Evolutionary conservation across 345 rosid genomes (phyloP), one percentile per base, ranked within the genome.

Genomic region (Passiflora organensis): DNA sequence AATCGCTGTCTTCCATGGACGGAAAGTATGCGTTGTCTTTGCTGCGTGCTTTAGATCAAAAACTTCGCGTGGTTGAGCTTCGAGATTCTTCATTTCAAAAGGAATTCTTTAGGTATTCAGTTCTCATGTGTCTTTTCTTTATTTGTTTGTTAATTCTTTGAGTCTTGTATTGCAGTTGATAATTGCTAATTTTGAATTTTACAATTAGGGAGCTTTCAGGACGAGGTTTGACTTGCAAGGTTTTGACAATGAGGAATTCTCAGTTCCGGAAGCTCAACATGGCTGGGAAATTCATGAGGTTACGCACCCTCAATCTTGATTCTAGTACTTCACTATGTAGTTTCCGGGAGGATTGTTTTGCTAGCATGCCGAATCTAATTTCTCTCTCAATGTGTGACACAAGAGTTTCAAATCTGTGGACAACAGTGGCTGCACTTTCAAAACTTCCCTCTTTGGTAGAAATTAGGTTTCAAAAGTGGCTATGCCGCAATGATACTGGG

Each of bases 341-440:
- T 76, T 88, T 91, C 75, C 79, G 67, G 54, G 94, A 88, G 69
- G 82, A 73, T 54, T 91, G 98, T 67, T 88, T 91, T 56, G 58
- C 85, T 76, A 56, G 77, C 76, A 88, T 86, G 88, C 95, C 98
- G 9, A 88, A 84, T 34, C 76, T 91, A 66, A 67, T 56, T 41
- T 70, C 61, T 63, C 87, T 91, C 60, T 86, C 98, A 1, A 78
- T 88, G 93, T 88, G 98, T 28, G 90, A 75, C 59, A 88, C 96
- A 38, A 67, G 76, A 71, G 76, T 91, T 48, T 65, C 87, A 13
- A 85, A 91, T 77, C 88, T 91, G 64, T 88, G 95, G 96, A 88
- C 88, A 21, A 70, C 98, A 16, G 25, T 72, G 11, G 84, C 93
- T 0, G 95, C 90, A 49, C 84, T 91, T 70, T 79, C 78, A 54